Evolutionary conservation across 2,329 filamentous ascomycete species (phyloP), one percentile per base, ranked within the genome.

Genomic region (Aureobasidium sp.): DNA sequence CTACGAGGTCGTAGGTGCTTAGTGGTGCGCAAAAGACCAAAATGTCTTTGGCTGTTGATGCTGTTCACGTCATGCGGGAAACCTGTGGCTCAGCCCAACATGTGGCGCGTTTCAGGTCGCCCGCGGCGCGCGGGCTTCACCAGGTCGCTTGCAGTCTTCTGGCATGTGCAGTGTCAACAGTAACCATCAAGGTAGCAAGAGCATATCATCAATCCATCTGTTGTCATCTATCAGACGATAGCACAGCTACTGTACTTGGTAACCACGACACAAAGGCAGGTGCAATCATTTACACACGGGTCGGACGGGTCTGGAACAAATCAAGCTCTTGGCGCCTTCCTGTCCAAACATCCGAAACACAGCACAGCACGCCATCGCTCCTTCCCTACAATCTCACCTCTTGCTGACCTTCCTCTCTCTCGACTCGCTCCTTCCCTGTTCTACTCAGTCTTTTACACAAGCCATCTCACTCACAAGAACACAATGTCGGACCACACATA

Each of bases 401-500:
- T 19, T 40, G 49, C 49, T 53, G 15, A 53, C 49, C 13, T 25
- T 50, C 31, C 19, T 19, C 33, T 29, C 15, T 23, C 35, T 54
- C n/a, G 10, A 29, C 33, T 15, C 15, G 50, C 35, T 21, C 31
- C 35, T 38, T 27, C 23, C 19, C 9, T 19, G 17, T 4, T 53
- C 15, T 17, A 10, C 35, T 38, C 15, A 7, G 15, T 31, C 9
- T 38, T 6, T 6, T n/a, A 33, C 17, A 23, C 25, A 31, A 17
- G 27, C 27, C 17, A 6, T 25, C 37, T 33, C 25, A 31, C n/a
- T 11, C 17, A 29, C 15, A 42, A 38, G 9, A 33, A 17, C 55
- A 49, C 11, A 31, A 91, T 92, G 88, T 78, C 85, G 62, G 84
- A 87, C 68, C 90, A 96, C 80, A 89, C 85, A 67, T 97, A 97